Conservation (phyloP, 192 early-diverging fungal genomes). For the Glomus cerebriforme region DNA sequence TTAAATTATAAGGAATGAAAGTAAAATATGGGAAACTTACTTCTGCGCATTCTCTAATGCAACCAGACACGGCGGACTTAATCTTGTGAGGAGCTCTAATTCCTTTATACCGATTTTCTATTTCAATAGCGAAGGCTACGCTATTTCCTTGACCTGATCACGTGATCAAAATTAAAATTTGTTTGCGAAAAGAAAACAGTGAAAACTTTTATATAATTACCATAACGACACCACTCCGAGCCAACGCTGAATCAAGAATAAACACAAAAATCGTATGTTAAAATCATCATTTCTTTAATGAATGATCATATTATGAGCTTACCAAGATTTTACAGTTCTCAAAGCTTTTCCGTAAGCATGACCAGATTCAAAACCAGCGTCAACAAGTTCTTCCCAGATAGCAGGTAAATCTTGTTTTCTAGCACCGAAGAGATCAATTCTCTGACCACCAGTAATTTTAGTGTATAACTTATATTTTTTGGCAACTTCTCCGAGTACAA, state of each 20-base stretch:
- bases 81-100: conserved; percentile 69
- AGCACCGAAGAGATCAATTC: conserved; percentile 74
- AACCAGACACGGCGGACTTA: conserved; percentile 71
- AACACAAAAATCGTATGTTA: too few relatives aligned
- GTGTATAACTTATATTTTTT: conserved; percentile 65
- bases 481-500: conserved; percentile 61
- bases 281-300: neutral
- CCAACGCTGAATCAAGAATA: conserved; percentile 47
- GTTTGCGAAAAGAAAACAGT: neutral
- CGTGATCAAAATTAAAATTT: neutral
- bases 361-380: conserved; percentile 66
- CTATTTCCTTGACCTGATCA: conserved; percentile 69
- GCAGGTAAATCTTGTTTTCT: conserved; percentile 62
- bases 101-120: conserved; percentile 71
- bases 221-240: conserved; percentile 54
- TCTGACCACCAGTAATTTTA: conserved; percentile 72
- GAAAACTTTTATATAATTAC: neutral
- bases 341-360: conserved; percentile 73
- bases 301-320: neutral
- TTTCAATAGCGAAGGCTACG: conserved; percentile 64
- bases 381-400: conserved; percentile 66
- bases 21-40: neutral
- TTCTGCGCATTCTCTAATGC: conserved; percentile 63
- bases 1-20: neutral
- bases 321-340: conserved; percentile 67